Conservation (phyloP, 2,329 filamentous ascomycete genomes). For the Peltaster fructicola region DNA sequence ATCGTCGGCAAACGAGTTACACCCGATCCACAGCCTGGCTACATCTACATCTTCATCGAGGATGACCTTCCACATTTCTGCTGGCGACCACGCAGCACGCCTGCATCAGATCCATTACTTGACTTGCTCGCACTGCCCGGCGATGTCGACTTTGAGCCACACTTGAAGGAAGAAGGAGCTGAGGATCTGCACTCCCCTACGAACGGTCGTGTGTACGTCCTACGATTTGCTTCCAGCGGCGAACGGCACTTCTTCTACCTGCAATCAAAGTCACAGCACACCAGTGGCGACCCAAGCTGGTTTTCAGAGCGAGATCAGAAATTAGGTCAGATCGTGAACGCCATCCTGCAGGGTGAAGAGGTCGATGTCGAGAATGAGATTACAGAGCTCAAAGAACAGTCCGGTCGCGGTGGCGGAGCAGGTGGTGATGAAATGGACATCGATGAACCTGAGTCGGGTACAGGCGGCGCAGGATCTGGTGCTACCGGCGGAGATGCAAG, state of each 20-base stretch:
- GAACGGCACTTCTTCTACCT: slow-evolving; percentile 91
- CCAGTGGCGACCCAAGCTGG: slow-evolving; percentile 50
- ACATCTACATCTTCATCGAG: slow-evolving; percentile 82
- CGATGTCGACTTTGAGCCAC: slow-evolving; percentile 69
- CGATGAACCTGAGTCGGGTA: slow-evolving; percentile 53
- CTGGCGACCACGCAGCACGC: slow-evolving; percentile 68
- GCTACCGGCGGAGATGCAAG: slow-evolving; percentile 84
- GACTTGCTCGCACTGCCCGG: slow-evolving; percentile 87
- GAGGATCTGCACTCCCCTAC: slow-evolving; percentile 45
- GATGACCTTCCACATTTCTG: slow-evolving; percentile 95
- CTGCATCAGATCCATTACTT: slow-evolving; percentile 56
- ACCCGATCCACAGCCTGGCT: slow-evolving; percentile 56
- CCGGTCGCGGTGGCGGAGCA: slow-evolving; percentile 40
- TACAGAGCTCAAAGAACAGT: slow-evolving; percentile 35
- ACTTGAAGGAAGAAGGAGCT: slow-evolving; percentile 22
- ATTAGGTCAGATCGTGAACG: slow-evolving; percentile 74
- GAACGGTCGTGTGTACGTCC: slow-evolving; percentile 77
- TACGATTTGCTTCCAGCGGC: slow-evolving; percentile 87
- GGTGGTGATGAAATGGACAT: slow-evolving; percentile 41
- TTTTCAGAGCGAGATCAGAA: slow-evolving; percentile 75
- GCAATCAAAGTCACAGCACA: slow-evolving; percentile 72
- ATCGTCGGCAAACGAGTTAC: slow-evolving; percentile 44
- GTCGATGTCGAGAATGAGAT: slow-evolving; percentile 63
- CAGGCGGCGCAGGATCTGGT: slow-evolving; percentile 67
- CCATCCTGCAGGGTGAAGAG: slow-evolving; percentile 72